A percentile compares a stretch with the other conserved stretches of the same genome.
phyloP scores from a whole-genome alignment of 345 rosid genomes.

The Aethionema arabicum region DNA sequence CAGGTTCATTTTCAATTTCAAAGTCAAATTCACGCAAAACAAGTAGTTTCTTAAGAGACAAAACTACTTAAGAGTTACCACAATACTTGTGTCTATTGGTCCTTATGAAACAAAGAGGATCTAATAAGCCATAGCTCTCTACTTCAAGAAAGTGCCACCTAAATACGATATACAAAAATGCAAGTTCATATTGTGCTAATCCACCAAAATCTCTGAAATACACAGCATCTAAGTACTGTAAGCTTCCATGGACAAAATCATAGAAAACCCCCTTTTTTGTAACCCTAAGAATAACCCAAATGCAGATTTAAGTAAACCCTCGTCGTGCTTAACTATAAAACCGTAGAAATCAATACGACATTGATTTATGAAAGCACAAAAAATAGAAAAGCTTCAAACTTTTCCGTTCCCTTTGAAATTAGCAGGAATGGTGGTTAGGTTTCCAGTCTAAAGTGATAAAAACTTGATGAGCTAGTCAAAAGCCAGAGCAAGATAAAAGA shows the following conservation, averaged over 20 bases:
- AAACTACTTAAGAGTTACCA: neutral
- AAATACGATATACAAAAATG: neutral
- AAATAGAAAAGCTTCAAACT: constrained; percentile 4
- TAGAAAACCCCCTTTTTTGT: neutral
- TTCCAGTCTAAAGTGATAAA: neutral
- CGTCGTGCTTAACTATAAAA: constrained; percentile 5
- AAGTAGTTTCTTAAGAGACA: no score
- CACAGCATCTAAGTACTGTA: neutral
- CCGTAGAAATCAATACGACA: neutral
- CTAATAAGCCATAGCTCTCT: neutral
- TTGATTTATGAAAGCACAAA: neutral
- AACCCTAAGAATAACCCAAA: constrained; percentile 19
- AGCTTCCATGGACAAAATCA: neutral
- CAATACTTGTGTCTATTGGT: neutral
- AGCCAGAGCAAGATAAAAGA: neutral
- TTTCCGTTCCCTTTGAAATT: neutral
- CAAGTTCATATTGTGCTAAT: neutral
- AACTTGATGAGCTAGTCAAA: neutral
- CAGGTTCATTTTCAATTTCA: constrained; percentile 3
- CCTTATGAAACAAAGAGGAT: neutral
- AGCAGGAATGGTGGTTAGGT: neutral
- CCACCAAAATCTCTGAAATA: neutral
- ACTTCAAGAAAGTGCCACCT: neutral
- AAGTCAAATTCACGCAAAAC: no score
- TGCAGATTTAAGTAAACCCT: neutral